phyloP scores from a whole-genome alignment of 108 stramenopile species.

The Fistulifera solaris region DNA sequence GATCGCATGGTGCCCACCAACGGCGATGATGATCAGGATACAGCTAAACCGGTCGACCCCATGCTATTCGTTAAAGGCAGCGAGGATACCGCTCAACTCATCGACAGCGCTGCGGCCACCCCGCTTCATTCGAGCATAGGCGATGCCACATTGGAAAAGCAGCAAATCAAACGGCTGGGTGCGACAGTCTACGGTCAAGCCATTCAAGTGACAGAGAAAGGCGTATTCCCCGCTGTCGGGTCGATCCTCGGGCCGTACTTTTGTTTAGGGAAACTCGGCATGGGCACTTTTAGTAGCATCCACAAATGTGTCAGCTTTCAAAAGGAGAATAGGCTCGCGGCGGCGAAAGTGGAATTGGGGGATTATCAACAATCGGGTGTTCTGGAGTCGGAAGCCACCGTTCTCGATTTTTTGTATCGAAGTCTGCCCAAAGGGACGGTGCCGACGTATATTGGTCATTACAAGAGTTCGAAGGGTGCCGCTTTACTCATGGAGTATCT shows the following conservation, averaged over 20 bases:
- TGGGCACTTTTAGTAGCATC: slow-evolving; percentile 81
- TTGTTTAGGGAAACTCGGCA: slow-evolving; percentile 62
- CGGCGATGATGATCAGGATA: too few relatives aligned
- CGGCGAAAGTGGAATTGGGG: slow-evolving; percentile 76
- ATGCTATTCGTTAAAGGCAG: too few relatives aligned
- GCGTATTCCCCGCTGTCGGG: slow-evolving; percentile 56
- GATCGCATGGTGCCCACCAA: too few relatives aligned
- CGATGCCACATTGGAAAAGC: not conserved
- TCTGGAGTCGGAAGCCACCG: slow-evolving; percentile 65
- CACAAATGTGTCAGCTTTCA: slow-evolving; percentile 72
- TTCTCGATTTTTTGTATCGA: slow-evolving; percentile 51
- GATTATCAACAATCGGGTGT: slow-evolving; percentile 73
- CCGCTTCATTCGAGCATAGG: too few relatives aligned
- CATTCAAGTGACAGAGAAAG: slow-evolving; percentile 15
- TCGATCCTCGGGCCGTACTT: slow-evolving; percentile 62
- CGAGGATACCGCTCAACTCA: too few relatives aligned
- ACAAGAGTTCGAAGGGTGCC: slow-evolving; percentile 20
- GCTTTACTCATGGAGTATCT: slow-evolving; percentile 84
- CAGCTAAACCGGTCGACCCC: too few relatives aligned
- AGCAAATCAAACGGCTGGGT: not conserved
- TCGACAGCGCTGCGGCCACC: too few relatives aligned
- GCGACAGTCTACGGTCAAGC: slow-evolving; percentile 15
- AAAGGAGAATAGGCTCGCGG: slow-evolving; percentile 45
- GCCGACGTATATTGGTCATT: slow-evolving; percentile 68
- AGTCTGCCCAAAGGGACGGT: slow-evolving; percentile 42